Conservation (phyloP, 176 grass and related monocot genomes). For the Cocos nucifera region DNA sequence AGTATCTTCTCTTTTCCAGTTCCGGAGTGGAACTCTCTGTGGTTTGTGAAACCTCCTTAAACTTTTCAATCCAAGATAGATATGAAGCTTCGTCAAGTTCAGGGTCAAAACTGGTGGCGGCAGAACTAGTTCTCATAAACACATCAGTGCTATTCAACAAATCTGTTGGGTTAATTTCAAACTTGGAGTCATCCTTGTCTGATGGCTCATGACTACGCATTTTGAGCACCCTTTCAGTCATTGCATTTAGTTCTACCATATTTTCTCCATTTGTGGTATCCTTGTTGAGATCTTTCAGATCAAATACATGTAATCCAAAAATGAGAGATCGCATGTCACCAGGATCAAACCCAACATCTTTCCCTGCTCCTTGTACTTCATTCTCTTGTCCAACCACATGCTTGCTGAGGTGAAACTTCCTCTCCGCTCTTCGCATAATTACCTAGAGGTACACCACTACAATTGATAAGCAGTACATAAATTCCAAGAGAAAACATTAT, state of each 20-base stretch:
- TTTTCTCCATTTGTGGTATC: conserved; percentile 31
- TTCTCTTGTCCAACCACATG: conserved; percentile 55
- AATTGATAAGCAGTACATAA: too few species aligned
- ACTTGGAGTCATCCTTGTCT: conserved; percentile 42
- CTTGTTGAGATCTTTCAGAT: conserved; percentile 36
- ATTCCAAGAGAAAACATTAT: neutral
- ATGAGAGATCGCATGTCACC: conserved; percentile 70
- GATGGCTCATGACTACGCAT: conserved; percentile 50
- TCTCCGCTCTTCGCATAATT: conserved; percentile 93
- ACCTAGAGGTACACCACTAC: conserved; percentile 34
- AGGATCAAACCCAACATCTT: conserved; percentile 46
- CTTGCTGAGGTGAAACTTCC: conserved; percentile 76
- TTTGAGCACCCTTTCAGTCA: conserved; percentile 62
- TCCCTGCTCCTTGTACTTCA: conserved; percentile 29
- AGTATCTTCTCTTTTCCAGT: conserved; percentile 39
- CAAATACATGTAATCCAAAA: conserved; percentile 67
- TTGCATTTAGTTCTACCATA: conserved; percentile 49
- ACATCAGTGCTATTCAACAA: conserved; percentile 18
- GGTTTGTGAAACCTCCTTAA: conserved; percentile 60
- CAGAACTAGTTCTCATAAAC: conserved; percentile 28
- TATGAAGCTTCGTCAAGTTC: conserved; percentile 66
- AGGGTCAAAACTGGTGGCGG: conserved; percentile 46
- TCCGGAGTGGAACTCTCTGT: conserved; percentile 35
- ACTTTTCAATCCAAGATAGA: conserved; percentile 79
- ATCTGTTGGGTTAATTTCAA: conserved; percentile 65